A percentile compares a stretch with the other conserved stretches of the same genome.
These are phyloP conservation scores for Comarum palustre DNA, from an alignment of 306 rosid species.

Conservation along the genomic window DNA sequence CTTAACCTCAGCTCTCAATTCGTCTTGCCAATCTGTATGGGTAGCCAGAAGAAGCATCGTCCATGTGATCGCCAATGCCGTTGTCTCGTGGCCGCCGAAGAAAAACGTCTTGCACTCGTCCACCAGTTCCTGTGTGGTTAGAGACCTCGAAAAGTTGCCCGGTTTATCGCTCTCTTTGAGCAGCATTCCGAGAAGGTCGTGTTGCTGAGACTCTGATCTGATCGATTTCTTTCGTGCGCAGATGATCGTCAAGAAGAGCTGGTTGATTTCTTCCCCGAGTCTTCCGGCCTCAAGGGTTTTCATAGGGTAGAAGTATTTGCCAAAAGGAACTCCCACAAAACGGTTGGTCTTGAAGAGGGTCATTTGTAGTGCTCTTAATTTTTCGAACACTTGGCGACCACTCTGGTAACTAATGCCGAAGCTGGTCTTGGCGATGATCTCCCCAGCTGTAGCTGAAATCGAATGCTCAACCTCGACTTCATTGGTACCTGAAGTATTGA, in stretches of 20 bases:
- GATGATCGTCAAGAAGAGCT: constrained; percentile 38
- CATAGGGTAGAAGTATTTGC: constrained; percentile 38
- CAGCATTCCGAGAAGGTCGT: constrained; percentile 56
- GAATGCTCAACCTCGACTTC: constrained; percentile 66
- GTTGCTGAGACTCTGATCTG: constrained; percentile 7
- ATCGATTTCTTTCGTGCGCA: constrained; percentile 30
- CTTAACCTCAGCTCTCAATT: constrained; percentile 67
- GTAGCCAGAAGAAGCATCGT: constrained; percentile 66
- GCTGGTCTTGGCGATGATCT: constrained; percentile 75
- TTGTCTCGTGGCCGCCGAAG: constrained; percentile 93
- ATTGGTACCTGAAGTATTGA: constrained; percentile 36
- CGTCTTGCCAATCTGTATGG: constrained; percentile 69
- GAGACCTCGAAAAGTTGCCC: constrained; percentile 31
- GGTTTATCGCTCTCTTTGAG: constrained; percentile 36
- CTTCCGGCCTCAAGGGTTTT: constrained; percentile 51
- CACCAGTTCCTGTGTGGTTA: constrained; percentile 49
- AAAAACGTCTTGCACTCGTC: constrained; percentile 90
- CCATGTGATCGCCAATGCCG: constrained; percentile 87
- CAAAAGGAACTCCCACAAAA: constrained; percentile 73
- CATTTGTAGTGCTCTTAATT: constrained; percentile 55
- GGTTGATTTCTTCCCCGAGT: constrained; percentile 67
- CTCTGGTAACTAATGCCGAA: constrained; percentile 53
- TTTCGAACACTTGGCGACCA: constrained; percentile 46
- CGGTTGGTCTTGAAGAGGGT: constrained; percentile 61
- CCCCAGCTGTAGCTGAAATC: constrained; percentile 56